Base-by-base conservation (phyloP, 805 yeast genomes). In the Candida pseudofarinosa region DNA sequence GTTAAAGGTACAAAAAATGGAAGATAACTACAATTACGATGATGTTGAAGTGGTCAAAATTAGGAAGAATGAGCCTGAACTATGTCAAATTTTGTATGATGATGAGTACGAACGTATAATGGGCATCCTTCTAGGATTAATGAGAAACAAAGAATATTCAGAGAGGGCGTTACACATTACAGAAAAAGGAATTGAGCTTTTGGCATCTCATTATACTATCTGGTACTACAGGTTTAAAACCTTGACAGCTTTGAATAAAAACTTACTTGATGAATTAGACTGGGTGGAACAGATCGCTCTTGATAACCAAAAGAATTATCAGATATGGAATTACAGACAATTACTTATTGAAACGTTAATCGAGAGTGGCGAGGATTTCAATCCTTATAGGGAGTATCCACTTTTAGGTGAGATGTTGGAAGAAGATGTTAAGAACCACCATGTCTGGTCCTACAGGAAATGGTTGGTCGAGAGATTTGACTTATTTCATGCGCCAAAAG, bases 241-340 rank as follows among this genome's bases (percentile, higher is more conserved):
- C 18, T 54, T 84, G 18, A 52, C 56, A 18, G 50, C 63, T 23
- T 47, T 82, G 23, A 38, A 60, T 4, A 58, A 60, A 19, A 69
- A 65, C 33, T 53, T 79, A 20, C 53, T 65, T 12, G 64, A 69
- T 13, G 96, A 91, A 55, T 68, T 88, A 32, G 78, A 78, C 32
- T 88, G 96, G 96, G 74, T 88, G 48, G 93, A 87, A 53, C 71
- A 71, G 28, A 66, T 87, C 30, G 90, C 96, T 0, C 56, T 85
- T 38, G 81, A 76, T 10, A 84, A 85, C 59, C 85, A 90, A 33
- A 93, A 93, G 61, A 91, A 90, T 67, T 93, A 93, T 64, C 99
- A 93, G 62, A 84, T 91, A n/a, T 93, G 98, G 97, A 87, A 90
- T 53, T 90, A 91, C 57, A 76, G 97, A 43, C 90, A 85, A 55